Base-by-base conservation (phyloP, 192 early-diverging fungal genomes). In the Glomus cerebriforme region DNA sequence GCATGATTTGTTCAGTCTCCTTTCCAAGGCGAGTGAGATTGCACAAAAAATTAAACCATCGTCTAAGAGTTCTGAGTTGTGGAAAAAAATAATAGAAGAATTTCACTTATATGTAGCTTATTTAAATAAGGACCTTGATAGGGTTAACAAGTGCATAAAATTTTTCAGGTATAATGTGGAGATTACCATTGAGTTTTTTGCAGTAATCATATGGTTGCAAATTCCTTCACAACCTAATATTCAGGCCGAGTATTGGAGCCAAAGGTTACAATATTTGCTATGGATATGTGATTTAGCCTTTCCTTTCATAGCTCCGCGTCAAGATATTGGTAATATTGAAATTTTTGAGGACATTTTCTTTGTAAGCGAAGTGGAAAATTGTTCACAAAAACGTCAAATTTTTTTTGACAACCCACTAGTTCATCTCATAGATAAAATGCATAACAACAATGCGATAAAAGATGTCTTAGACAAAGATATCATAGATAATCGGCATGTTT, bases 201-300 rank as follows among this genome's bases (percentile, higher is more conserved):
- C 73, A 60, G 9, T 74, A 74, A 74, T 7, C 29, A 60, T 74
- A 15, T 74, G 74, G 74, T 15, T 75, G 59, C 27, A 63, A 7
- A 35, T 75, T 27, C 7, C 34, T 7, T 31, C 6, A 68, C 54
- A 62, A 75, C 13, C 43, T 27, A 4, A 62, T 62, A 59, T 75
- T 62, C 12, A 62, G 26, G 7, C 0, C 12, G 59, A 77, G 43
- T 47, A 67, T 19, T 49, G 75, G 63, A 3, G 32, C 31, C 15
- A 32, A 0, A 6, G 75, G 10, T 77, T 77, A 26, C 39, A 77
- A 49, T 8, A 9, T 77, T 2, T 77, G 3, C 6, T 54, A 22
- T 66, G 75, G 43, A 4, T 77, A 10, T 65, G 27, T 9, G 35
- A 65, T 10, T 34, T 77, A 12, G 9, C 43, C 13, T 13, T 76